Base-by-base conservation (phyloP, 148 eudicot genomes). In the Diospyros lotus region DNA sequence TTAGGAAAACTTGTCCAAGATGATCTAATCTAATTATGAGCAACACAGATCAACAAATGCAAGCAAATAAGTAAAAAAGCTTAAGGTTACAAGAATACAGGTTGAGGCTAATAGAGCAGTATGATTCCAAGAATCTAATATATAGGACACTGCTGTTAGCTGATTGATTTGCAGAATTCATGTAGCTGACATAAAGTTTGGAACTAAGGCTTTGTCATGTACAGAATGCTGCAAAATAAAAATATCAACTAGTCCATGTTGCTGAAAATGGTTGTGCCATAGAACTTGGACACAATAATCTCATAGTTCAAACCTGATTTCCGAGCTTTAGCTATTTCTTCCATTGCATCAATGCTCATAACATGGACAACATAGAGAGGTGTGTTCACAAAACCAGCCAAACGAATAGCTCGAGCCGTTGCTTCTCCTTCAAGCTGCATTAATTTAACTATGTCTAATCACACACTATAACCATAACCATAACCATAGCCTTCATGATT, bases 291-390 rank as follows among this genome's bases (percentile, higher is more conserved):
- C 42, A 72, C 38, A 72, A 58, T 11, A n/a, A 12, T 51, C n/a
- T 50, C 58, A 13, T 5, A 9, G 39, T 53, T 12, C 58, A 72
- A 74, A 94, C 97, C 99, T 90, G 94, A 87, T 84, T 89, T 91
- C 62, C 91, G 89, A 82, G 99, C 99, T 85, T 84, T 88, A 72
- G 99, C 94, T 70, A 95, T 76, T 81, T 95, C 99, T 45, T 95
- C 98, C 97, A 95, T 93, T 66, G 98, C 99, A 82, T 95, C 97
- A 64, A 78, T 88, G 88, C 99, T 95, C 98, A 93, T 95, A 68
- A 95, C 99, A 76, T 95, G 99, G 77, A 95, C 99, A 72, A 95
- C 85, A 73, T 95, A 95, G 50, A 95, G 80, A 53, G 99, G 99
- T 1, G 93, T 86, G 82, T 95, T 93, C 53, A 95, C 90, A 79